Evolutionary conservation across 768 basidiomycete species (phyloP), one percentile per base, ranked within the genome.

Genomic region (Gelatoporia subvermispora): DNA sequence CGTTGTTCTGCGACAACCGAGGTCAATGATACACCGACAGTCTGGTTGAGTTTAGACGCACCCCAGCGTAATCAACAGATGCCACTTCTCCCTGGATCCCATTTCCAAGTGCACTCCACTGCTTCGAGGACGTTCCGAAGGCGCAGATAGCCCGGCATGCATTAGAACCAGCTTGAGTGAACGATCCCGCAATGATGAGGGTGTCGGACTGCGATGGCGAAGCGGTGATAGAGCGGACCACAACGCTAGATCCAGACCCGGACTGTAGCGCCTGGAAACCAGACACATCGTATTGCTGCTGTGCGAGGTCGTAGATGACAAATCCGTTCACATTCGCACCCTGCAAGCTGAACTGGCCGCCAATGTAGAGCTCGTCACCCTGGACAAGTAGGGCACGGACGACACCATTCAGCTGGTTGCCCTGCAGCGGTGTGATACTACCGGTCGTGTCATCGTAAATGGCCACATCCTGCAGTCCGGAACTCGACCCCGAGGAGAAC

Each of bases 101-200:
- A 40, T 69, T 73, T 17, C 92, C 93, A 24, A 96, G 78, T 2
- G 78, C 63, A 43, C 72, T 82, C 93, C 94, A 99, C 63, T 85
- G 84, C 51, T 78, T 81, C n/a, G 70, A 69, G 0, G 61, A 62
- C 2, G 75, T 77, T 61, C 93, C 83, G 59, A 88, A 84, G 17
- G 78, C 67, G 63, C 95, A 99, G 36, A 97, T 81, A 2, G 79
- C 83, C 35, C 78, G 77, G 65, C 95, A 97, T 1, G 68, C 64
- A 15, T 88, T 67, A 0, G 83, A 77, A 8, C 92, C 93, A 2
- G 88, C 92, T 36, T 82, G 77, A 0, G 79, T 66, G 54, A 99
- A 97, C 2, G 85, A 81, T n/a, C 95, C 95, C 2, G 88, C 93
- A 10, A 96, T 85, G 41, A 96, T 72, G 45, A 97, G 63, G 2